phyloP scores from a whole-genome alignment of 352 stramenopile genomes.

The Sclerospora graminicola region DNA sequence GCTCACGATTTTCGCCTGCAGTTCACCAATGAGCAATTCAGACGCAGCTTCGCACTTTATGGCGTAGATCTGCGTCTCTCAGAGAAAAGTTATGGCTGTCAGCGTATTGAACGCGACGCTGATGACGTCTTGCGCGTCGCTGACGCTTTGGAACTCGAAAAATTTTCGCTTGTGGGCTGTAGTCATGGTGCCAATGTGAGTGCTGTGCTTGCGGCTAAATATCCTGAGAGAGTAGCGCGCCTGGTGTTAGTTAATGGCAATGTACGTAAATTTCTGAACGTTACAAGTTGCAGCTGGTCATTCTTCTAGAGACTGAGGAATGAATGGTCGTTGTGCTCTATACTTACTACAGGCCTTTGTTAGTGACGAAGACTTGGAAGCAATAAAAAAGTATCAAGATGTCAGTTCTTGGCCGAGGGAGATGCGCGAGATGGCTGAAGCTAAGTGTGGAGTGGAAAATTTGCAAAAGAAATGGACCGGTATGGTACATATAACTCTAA shows the following conservation, averaged over 20 bases:
- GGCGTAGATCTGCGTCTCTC: slow-evolving; percentile 52
- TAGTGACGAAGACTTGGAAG: slow-evolving; percentile 56
- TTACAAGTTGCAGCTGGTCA: not conserved
- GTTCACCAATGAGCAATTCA: slow-evolving; percentile 30
- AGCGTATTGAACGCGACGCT: slow-evolving; percentile 58
- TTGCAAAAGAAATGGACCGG: slow-evolving; percentile 49
- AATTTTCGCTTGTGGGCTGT: slow-evolving; percentile 68
- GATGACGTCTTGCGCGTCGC: slow-evolving; percentile 55
- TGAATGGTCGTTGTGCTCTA: not conserved
- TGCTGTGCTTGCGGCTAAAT: slow-evolving; percentile 55
- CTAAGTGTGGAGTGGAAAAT: slow-evolving; percentile 41
- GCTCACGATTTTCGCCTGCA: slow-evolving; percentile 52
- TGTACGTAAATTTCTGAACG: slow-evolving; percentile 20
- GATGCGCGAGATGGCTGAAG: slow-evolving; percentile 32
- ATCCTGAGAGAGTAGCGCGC: slow-evolving; percentile 53
- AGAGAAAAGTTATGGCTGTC: slow-evolving; percentile 33
- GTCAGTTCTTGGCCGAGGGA: slow-evolving; percentile 42
- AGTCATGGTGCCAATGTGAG: slow-evolving; percentile 67
- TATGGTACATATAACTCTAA: slow-evolving; percentile 3
- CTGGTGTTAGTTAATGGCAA: slow-evolving; percentile 77
- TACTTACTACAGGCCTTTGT: slow-evolving; percentile 48
- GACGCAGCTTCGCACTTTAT: slow-evolving; percentile 43
- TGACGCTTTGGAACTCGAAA: slow-evolving; percentile 46
- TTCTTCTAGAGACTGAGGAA: slow-evolving; percentile 5
- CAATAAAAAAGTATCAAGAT: slow-evolving; percentile 37